These are phyloP conservation scores for Aureobasidium sp. DNA, from an alignment of 2,329 filamentous ascomycete species.

Conservation along the genomic window DNA sequence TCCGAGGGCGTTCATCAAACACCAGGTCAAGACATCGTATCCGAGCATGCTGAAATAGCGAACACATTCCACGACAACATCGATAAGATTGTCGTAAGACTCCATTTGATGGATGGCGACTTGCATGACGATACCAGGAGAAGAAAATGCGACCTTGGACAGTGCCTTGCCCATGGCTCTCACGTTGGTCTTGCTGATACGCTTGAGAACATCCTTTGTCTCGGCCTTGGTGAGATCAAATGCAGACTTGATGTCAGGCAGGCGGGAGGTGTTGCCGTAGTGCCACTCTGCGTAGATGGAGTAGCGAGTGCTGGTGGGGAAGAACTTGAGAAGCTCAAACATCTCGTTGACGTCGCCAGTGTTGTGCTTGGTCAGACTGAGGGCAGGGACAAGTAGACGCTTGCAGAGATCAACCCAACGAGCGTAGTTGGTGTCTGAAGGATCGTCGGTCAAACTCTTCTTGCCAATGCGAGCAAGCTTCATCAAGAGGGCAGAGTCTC, in stretches of 20 bases:
- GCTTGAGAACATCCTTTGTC: conserved; percentile 78
- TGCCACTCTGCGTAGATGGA: conserved; percentile 93
- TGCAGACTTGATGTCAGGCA: conserved; percentile 67
- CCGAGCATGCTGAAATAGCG: conserved; percentile 88
- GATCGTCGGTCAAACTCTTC: conserved; percentile 62
- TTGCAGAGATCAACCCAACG: conserved; percentile 83
- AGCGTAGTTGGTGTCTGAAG: conserved; percentile 57
- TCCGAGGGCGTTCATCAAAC: conserved; percentile 64
- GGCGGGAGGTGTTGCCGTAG: conserved; percentile 63
- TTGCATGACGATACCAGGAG: conserved; percentile 83
- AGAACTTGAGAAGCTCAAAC: conserved; percentile 72
- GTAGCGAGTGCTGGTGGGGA: conserved; percentile 68
- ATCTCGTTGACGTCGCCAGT: conserved; percentile 77
- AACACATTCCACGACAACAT: conserved; percentile 88
- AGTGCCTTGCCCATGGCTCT: conserved; percentile 77
- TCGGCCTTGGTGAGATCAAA: conserved; percentile 70
- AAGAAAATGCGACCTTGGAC: conserved; percentile 85
- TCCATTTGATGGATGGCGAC: conserved; percentile 87
- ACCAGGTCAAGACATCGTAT: conserved; percentile 91
- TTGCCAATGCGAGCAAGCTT: conserved; percentile 82
- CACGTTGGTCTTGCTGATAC: conserved; percentile 80
- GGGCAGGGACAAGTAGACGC: conserved; percentile 73
- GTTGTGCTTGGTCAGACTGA: conserved; percentile 80
- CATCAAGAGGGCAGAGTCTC: conserved; percentile 65
- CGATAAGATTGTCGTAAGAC: conserved; percentile 87